A percentile compares a stretch with the other conserved stretches of the same genome.
These are phyloP conservation scores for Hibiscus mutabilis DNA, from an alignment of 345 rosid species.

Conservation along the genomic window DNA sequence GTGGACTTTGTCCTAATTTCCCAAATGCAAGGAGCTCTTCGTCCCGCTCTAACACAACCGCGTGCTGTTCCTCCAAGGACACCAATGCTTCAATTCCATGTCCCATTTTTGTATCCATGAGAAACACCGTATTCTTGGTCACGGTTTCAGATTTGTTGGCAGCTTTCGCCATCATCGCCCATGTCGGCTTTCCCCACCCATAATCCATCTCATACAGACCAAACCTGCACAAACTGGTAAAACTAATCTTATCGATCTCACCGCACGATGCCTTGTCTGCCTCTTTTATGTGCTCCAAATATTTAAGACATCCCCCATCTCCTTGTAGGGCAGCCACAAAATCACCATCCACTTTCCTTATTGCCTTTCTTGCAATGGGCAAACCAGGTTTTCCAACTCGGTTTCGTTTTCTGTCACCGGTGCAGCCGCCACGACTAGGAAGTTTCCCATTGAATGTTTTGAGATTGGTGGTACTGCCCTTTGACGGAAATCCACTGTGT, in stretches of 20 bases:
- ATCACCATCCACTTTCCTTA: neutral
- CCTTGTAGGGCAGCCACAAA: neutral
- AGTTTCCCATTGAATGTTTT: conserved; percentile 7
- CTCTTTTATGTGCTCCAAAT: neutral
- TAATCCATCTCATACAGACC: conserved; percentile 5
- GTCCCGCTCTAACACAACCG: neutral
- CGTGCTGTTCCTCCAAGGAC: neutral
- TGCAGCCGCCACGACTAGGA: neutral
- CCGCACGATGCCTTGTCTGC: neutral
- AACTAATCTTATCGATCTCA: neutral
- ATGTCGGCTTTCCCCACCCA: neutral
- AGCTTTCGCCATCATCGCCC: neutral
- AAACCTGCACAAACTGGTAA: conserved; percentile 2
- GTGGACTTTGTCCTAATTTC: neutral
- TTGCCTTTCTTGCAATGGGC: neutral
- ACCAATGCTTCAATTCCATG: neutral
- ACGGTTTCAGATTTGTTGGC: neutral
- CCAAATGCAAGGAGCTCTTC: neutral
- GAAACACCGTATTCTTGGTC: neutral
- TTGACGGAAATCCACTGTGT: conserved; percentile 1
- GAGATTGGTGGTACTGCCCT: conserved; percentile 15
- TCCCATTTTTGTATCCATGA: neutral
- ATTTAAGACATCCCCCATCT: neutral
- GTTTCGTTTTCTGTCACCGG: neutral
- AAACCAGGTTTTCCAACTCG: neutral